Conservation (phyloP, 139 green algal genomes). For the Chlamydomonas sphaeroides region DNA sequence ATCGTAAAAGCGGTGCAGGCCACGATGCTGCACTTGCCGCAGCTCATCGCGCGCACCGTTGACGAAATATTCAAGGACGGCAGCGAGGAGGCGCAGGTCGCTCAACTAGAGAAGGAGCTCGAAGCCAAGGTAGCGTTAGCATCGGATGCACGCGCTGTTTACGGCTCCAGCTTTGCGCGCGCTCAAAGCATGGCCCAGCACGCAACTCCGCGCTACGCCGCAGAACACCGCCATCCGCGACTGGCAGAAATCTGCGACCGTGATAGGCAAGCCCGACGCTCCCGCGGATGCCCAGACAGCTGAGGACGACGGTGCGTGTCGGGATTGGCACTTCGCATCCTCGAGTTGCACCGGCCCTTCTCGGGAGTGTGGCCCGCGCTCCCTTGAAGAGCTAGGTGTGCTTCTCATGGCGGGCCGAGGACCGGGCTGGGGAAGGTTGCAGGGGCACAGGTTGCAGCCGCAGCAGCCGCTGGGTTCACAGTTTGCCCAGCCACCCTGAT, state of each 20-base stretch:
- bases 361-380: no score
- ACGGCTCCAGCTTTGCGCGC: not conserved
- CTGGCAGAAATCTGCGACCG: not conserved
- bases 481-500: no score
- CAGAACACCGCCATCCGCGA: slow-evolving; percentile 24
- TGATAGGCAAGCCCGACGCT: slow-evolving; percentile 23
- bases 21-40: slow-evolving; percentile 23
- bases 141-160: not conserved
- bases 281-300: not conserved
- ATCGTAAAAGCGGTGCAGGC: no score
- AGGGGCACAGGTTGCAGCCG: no score
- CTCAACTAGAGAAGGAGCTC: slow-evolving; percentile 15
- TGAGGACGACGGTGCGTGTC: not conserved
- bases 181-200: no score
- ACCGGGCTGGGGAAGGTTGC: no score
- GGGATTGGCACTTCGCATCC: no score
- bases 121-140: slow-evolving; percentile 32
- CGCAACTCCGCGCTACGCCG: no score
- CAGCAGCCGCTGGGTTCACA: no score
- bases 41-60: not conserved
- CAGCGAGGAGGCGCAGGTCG: slow-evolving; percentile 24
- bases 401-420: no score
- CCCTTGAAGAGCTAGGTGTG: no score
- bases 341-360: no score
- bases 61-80: slow-evolving; percentile 28